phyloP scores from a whole-genome alignment of 2,329 filamentous ascomycete genomes.

The Alternaria gansuensis region DNA sequence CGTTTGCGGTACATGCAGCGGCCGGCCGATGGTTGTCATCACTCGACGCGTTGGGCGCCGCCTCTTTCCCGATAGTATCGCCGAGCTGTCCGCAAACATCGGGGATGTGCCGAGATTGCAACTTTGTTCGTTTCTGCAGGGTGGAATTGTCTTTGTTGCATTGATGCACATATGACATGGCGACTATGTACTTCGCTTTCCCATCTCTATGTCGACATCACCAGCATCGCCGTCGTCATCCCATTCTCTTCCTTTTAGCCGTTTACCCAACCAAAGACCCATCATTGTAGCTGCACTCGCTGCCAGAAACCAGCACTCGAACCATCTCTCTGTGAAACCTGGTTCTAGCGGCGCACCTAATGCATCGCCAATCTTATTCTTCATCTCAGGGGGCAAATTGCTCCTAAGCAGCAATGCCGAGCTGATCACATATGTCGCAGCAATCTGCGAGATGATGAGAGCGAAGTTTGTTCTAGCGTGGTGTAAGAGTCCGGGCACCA shows the following conservation, averaged over 20 bases:
- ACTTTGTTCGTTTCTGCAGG: too few relatives aligned
- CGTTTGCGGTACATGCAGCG: conserved; percentile 3
- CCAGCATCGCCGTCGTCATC: conserved; percentile 50
- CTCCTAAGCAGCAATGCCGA: conserved; percentile 78
- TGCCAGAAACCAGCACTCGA: conserved; percentile 83
- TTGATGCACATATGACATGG: background rate
- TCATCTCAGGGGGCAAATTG: conserved; percentile 79
- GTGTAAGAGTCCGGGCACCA: conserved; percentile 74
- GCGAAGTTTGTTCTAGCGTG: conserved; percentile 81
- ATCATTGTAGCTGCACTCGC: conserved; percentile 71
- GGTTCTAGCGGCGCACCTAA: conserved; percentile 78
- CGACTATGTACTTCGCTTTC: background rate
- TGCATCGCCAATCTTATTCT: conserved; percentile 78
- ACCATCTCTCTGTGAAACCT: conserved; percentile 81
- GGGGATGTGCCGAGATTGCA: conserved; percentile 1
- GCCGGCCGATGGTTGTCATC: conserved; percentile 20
- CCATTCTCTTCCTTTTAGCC: conserved; percentile 58
- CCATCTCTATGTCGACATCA: conserved; percentile 72
- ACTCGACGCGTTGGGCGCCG: conserved; percentile 4
- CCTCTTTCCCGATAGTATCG: background rate
- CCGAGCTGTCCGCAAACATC: background rate
- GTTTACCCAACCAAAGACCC: conserved; percentile 78
- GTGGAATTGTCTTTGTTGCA: background rate
- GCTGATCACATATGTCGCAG: conserved; percentile 85
- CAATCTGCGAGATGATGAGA: conserved; percentile 80